Evolutionary conservation across 108 stramenopile species (phyloP), one percentile per base, ranked within the genome.

Genomic region (Cyclotella sp.): DNA sequence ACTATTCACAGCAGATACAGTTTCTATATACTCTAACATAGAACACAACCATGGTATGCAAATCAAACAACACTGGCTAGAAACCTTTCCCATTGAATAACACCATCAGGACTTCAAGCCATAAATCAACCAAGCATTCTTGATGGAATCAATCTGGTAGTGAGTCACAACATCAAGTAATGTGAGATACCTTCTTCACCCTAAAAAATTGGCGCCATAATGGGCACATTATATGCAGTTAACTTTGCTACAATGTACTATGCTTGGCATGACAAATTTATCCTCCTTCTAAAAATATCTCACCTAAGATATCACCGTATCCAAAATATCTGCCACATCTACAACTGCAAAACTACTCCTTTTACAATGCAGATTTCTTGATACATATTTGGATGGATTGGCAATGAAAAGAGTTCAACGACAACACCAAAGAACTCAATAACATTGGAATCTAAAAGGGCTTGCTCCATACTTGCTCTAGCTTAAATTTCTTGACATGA

Each of bases 1-100:
- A 29, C 61, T 82, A 1, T 76, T 82, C 51, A 76, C 81, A 7
- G 81, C 81, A 43, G 81, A 82, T 58, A 70, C 75, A 3, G 46
- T 45, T 0, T 63, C 81, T 28, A 82, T 76, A 75, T 82, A 82
- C 60, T 62, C 75, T 34, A 82, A 82, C 57, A 82, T 82, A 18
- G 62, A 62, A n/a, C n/a, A n/a, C n/a, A n/a, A n/a, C n/a, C n/a
- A n/a, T n/a, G n/a, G n/a, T n/a, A n/a, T n/a, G n/a, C n/a, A n/a
- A n/a, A n/a, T n/a, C n/a, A n/a, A n/a, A n/a, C n/a, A n/a, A n/a
- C 22, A 65, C 70, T 10, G 19, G 18, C 27, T n/a, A 62, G 64
- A n/a, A 28, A 51, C 18, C 43, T 24, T 10, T 15, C 0, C 51
- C 40, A 9, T 27, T 11, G 4, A 61, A 10, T 54, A 34, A n/a